These are phyloP conservation scores for Kernera saxatilis DNA, from an alignment of 345 rosid genomes.

Conservation along the genomic window DNA sequence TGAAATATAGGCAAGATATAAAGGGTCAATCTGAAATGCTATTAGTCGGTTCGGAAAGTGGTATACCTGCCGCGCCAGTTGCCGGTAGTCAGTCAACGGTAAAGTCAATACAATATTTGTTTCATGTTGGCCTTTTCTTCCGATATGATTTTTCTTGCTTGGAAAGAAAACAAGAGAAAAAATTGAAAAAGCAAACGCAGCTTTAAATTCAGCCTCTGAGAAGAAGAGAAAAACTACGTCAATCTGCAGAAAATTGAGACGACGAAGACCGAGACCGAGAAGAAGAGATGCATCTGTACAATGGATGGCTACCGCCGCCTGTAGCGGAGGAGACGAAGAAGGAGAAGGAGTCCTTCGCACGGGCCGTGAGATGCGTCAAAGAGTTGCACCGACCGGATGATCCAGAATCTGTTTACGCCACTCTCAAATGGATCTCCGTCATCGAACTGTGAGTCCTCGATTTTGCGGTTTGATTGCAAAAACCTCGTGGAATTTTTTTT, in stretches of 20 bases:
- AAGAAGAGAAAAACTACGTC: not conserved
- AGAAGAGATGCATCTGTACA: conserved; percentile 78
- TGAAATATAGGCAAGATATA: not conserved
- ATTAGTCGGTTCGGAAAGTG: conserved; percentile 15
- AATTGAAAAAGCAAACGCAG: conserved; percentile 11
- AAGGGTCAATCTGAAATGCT: not conserved
- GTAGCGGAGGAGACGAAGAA: conserved; percentile 76
- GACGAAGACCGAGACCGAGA: conserved; percentile 11
- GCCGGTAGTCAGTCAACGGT: conserved; percentile 28
- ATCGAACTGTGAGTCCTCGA: conserved; percentile 62
- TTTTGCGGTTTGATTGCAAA: conserved; percentile 8
- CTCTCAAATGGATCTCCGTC: conserved; percentile 91
- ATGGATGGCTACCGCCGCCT: conserved; percentile 94
- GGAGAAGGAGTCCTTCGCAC: conserved; percentile 77
- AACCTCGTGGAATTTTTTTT: not conserved
- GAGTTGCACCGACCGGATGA: conserved; percentile 58
- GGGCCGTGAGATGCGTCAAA: conserved; percentile 60
- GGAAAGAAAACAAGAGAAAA: conserved; percentile 36
- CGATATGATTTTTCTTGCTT: conserved; percentile 35
- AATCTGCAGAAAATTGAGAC: conserved; percentile 8
- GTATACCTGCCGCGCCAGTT: conserved; percentile 22
- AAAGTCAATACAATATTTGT: conserved; percentile 21
- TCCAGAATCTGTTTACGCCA: conserved; percentile 86
- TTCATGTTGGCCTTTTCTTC: conserved; percentile 15
- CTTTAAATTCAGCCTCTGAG: conserved; percentile 17